Percentiles rank a stretch among this genome's conserved stretches.
Evolutionary conservation across 2,329 filamentous ascomycete species (phyloP).

Genomic region (Cytospora chrysosperma): DNA sequence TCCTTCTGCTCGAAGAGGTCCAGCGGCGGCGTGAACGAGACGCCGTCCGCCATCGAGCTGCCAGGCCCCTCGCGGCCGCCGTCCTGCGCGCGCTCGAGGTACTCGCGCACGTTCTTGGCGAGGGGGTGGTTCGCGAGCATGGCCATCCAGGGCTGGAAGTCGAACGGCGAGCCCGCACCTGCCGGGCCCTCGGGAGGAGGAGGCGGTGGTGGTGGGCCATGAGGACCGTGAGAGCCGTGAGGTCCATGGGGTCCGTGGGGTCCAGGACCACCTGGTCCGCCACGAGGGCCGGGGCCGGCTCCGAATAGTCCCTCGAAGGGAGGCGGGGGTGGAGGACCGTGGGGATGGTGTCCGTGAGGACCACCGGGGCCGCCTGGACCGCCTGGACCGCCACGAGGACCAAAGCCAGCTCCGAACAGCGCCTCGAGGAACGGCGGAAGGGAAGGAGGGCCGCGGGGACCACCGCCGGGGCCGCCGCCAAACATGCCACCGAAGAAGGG

Average conservation of each 20-base stretch:
- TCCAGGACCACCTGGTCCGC: slow-evolving; percentile 24
- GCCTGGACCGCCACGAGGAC: slow-evolving; percentile 15
- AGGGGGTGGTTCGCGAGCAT: slow-evolving; percentile 43
- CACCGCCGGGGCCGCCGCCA: slow-evolving; percentile 11
- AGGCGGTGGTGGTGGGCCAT: slow-evolving; percentile 23
- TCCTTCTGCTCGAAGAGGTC: slow-evolving; percentile 68
- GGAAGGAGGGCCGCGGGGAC: slow-evolving; percentile 22
- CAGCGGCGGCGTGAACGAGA: slow-evolving; percentile 61
- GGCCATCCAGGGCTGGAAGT: slow-evolving; percentile 41
- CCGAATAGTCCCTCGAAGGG: slow-evolving; percentile 16
- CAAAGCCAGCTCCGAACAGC: slow-evolving; percentile 10
- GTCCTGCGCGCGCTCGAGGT: slow-evolving; percentile 33
- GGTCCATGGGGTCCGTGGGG: slow-evolving; percentile 24
- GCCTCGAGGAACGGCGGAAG: slow-evolving; percentile 10
- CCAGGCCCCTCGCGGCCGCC: slow-evolving; percentile 23
- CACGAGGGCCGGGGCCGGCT: slow-evolving; percentile 15
- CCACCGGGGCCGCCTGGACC: slow-evolving; percentile 24
- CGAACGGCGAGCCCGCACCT: slow-evolving; percentile 29
- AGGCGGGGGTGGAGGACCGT: slow-evolving; percentile 9
- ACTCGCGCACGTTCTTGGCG: slow-evolving; percentile 42
- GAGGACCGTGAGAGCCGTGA: slow-evolving; percentile 25
- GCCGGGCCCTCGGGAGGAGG: slow-evolving; percentile 29
- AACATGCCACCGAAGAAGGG: slow-evolving; percentile 26
- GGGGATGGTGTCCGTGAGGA: slow-evolving; percentile 1
- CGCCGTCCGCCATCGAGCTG: slow-evolving; percentile 30